Evolutionary conservation across 2,329 filamentous ascomycete species (phyloP).

Genomic region (Daldinia eschscholtzii): DNA sequence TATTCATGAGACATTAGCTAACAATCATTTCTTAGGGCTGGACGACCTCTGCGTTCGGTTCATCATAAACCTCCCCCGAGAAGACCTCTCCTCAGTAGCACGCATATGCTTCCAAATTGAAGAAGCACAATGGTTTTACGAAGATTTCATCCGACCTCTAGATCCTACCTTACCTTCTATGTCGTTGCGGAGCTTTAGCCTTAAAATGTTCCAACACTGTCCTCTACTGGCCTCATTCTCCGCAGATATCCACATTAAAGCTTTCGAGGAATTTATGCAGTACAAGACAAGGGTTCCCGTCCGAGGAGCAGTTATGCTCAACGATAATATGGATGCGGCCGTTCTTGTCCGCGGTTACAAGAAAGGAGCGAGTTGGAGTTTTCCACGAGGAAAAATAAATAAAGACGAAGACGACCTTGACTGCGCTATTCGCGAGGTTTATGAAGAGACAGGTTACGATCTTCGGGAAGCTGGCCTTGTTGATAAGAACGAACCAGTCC

Average conservation of each 20-base stretch:
- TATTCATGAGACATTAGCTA: slow-evolving; percentile 30
- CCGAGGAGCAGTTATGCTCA: slow-evolving; percentile 91
- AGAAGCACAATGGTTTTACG: slow-evolving; percentile 99
- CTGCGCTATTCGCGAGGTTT: slow-evolving; percentile 93
- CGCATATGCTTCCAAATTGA: slow-evolving; percentile 99
- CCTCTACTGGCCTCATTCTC: slow-evolving; percentile 87
- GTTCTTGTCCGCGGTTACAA: slow-evolving; percentile 98
- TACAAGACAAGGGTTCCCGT: slow-evolving; percentile 98
- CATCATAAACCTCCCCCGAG: slow-evolving; percentile 94
- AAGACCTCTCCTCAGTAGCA: slow-evolving; percentile 89
- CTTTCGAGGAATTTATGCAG: slow-evolving; percentile 90
- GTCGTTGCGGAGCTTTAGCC: slow-evolving; percentile 84
- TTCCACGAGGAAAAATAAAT: slow-evolving; percentile 97
- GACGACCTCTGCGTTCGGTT: slow-evolving; percentile 98
- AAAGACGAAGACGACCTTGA: slow-evolving; percentile 95
- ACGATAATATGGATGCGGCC: slow-evolving; percentile 92
- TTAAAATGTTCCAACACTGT: slow-evolving; percentile 93
- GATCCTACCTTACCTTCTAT: slow-evolving; percentile 88
- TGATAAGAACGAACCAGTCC: slow-evolving; percentile 76
- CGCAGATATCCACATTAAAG: slow-evolving; percentile 79
- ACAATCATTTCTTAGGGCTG: slow-evolving; percentile 72
- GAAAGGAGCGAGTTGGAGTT: slow-evolving; percentile 95
- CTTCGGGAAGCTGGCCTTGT: slow-evolving; percentile 81
- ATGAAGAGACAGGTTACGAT: slow-evolving; percentile 95
- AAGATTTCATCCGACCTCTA: slow-evolving; percentile 95